Evolutionary conservation across 2,329 filamentous ascomycete species (phyloP).

Genomic region (Incumbomyces delicatus): DNA sequence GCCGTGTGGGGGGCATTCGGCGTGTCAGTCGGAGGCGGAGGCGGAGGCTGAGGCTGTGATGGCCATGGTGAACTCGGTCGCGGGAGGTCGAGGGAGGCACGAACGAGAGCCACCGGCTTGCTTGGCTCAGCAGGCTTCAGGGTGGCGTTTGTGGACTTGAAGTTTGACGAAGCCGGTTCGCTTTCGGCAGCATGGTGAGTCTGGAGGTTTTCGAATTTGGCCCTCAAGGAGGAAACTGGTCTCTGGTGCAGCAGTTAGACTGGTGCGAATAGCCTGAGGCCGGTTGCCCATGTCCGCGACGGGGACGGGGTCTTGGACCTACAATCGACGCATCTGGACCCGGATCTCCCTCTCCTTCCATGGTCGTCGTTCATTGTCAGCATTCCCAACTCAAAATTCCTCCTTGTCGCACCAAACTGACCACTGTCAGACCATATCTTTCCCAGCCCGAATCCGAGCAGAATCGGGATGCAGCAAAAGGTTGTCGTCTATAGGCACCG

Average conservation of each 20-base stretch:
- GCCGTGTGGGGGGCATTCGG: conserved; percentile 20
- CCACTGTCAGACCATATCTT: too few relatives aligned
- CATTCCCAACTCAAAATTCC: too few relatives aligned
- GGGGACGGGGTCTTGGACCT: not conserved
- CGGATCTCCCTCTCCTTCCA: conserved; percentile 15
- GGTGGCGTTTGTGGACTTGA: not conserved
- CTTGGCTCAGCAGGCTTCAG: conserved; percentile 24
- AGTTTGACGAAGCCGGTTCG: too few relatives aligned
- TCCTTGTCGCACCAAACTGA: too few relatives aligned
- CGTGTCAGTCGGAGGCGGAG: conserved; percentile 12
- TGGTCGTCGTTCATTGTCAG: conserved; percentile 8
- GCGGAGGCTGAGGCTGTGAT: conserved; percentile 14
- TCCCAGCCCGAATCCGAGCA: too few relatives aligned
- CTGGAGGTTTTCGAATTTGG: conserved; percentile 40
- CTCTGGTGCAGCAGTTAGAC: conserved; percentile 15
- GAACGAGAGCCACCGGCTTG: conserved; percentile 23
- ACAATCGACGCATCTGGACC: conserved; percentile 8
- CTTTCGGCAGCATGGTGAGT: conserved; percentile 12
- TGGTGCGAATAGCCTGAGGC: not conserved
- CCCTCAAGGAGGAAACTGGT: conserved; percentile 40
- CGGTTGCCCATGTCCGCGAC: too few relatives aligned
- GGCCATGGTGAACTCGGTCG: conserved; percentile 32
- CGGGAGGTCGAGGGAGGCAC: conserved; percentile 35
- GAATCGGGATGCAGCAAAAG: too few relatives aligned
- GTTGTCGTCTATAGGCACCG: too few relatives aligned